Conservation (phyloP, 78 protist species). For the Thecamonas trahens region DNA sequence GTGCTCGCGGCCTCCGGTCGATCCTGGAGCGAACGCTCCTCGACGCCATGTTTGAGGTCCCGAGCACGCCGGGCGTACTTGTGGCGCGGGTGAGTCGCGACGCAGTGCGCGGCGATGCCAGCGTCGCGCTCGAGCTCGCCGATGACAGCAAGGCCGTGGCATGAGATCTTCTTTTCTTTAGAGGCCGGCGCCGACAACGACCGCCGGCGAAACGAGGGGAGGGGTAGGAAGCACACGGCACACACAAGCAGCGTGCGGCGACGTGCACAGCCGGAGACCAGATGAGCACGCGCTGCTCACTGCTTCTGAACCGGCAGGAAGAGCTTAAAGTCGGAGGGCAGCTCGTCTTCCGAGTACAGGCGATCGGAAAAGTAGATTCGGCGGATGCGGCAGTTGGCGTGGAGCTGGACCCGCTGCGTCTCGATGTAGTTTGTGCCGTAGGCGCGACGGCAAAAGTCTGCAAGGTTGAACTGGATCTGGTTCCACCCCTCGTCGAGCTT, state of each 20-base stretch:
- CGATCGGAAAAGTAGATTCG: conserved; percentile 89
- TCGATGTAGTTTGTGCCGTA: conserved; percentile 93
- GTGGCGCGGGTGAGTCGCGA: no score
- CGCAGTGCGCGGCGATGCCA: no score
- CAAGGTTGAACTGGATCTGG: conserved; percentile 91
- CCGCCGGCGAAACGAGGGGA: no score
- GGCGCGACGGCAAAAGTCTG: conserved; percentile 82
- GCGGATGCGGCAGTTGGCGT: conserved; percentile 72
- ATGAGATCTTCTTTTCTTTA: no score
- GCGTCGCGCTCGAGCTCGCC: no score
- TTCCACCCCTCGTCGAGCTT: conserved; percentile 95
- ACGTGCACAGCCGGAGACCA: no score
- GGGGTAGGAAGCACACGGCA: no score
- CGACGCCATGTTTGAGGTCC: neutral
- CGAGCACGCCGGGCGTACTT: no score
- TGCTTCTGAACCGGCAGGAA: conserved; percentile 60
- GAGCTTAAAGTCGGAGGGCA: conserved; percentile 87
- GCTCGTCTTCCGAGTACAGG: conserved; percentile 90
- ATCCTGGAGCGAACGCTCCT: conserved; percentile 15
- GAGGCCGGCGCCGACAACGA: no score
- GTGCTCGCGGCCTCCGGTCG: conserved; percentile 45
- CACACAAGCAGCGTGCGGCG: no score
- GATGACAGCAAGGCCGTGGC: no score
- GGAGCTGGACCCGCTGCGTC: conserved; percentile 79
- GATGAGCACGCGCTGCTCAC: neutral